Evolutionary conservation across 2,329 filamentous ascomycete species (phyloP).

Genomic region (Aspergillus melleus): DNA sequence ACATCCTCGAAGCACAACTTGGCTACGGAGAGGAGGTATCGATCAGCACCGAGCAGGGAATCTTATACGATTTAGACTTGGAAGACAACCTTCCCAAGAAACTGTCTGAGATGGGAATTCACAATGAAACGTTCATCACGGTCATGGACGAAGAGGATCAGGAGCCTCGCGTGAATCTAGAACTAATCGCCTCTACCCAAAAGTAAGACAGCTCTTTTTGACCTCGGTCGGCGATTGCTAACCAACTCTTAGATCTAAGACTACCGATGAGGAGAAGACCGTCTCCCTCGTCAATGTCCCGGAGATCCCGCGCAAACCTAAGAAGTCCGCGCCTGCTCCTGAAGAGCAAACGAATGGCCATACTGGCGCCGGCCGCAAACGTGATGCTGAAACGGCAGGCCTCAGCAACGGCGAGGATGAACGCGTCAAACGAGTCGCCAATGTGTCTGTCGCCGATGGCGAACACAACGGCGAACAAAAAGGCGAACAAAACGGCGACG

Average conservation of each 20-base stretch:
- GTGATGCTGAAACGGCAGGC: slow-evolving; percentile 44
- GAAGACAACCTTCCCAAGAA: slow-evolving; percentile 82
- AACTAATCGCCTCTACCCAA: slow-evolving; percentile 55
- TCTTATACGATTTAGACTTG: slow-evolving; percentile 88
- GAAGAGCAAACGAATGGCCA: slow-evolving; percentile 31
- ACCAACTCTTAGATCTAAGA: slow-evolving; percentile 23
- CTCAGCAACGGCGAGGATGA: slow-evolving; percentile 34
- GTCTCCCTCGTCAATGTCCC: slow-evolving; percentile 42
- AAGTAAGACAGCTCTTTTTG: slow-evolving; percentile 22
- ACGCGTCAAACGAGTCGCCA: slow-evolving; percentile 43
- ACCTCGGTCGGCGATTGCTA: slow-evolving; percentile 9
- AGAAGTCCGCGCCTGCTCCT: slow-evolving; percentile 31
- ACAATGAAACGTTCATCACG: slow-evolving; percentile 73
- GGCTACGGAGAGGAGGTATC: slow-evolving; percentile 81
- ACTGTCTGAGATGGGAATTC: slow-evolving; percentile 73
- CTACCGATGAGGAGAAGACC: slow-evolving; percentile 40
- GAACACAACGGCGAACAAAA: slow-evolving; percentile 31
- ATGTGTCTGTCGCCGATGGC: slow-evolving; percentile 42
- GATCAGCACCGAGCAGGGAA: slow-evolving; percentile 69
- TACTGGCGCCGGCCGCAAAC: slow-evolving; percentile 43
- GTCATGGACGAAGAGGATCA: slow-evolving; percentile 76
- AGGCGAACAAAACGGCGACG: slow-evolving; percentile 43
- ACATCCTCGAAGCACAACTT: slow-evolving; percentile 67
- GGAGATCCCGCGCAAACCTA: slow-evolving; percentile 51
- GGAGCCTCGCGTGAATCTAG: slow-evolving; percentile 71